Conservation (phyloP, 257 asterid genomes). For the Primulina huaijiensis region DNA sequence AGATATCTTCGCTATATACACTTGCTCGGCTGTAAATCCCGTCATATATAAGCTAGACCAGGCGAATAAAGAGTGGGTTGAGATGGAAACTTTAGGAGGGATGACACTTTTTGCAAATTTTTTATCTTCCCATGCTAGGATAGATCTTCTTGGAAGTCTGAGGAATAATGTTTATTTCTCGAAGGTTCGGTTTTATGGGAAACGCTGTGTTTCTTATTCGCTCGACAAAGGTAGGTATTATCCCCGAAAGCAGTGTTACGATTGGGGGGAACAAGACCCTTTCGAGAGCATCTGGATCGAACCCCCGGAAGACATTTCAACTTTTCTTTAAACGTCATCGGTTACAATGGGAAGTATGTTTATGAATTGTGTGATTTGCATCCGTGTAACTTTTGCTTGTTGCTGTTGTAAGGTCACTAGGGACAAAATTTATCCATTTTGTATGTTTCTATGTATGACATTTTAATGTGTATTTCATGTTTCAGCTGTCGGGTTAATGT, state of each 20-base stretch:
- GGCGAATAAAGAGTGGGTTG: conserved; percentile 38
- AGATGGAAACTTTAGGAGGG: conserved; percentile 40
- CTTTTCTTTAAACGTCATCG: conserved; percentile 22
- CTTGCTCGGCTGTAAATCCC: conserved; percentile 42
- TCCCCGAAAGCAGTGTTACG: conserved; percentile 40
- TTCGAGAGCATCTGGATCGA: conserved; percentile 53
- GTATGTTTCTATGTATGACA: background rate
- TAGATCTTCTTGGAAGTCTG: conserved; percentile 46
- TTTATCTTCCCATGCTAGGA: conserved; percentile 44
- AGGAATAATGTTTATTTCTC: conserved; percentile 46
- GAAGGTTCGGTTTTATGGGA: conserved; percentile 49
- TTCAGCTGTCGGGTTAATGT: background rate
- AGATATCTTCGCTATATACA: conserved; percentile 40
- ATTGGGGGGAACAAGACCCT: conserved; percentile 52
- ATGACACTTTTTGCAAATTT: conserved; percentile 49
- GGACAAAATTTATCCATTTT: background rate
- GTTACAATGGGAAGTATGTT: background rate
- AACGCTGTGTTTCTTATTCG: conserved; percentile 48
- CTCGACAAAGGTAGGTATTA: conserved; percentile 38
- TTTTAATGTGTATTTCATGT: background rate
- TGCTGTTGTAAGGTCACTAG: background rate
- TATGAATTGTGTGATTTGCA: background rate
- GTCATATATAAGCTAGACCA: conserved; percentile 43
- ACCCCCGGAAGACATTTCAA: conserved; percentile 44
- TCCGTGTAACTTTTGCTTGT: background rate